Evolutionary conservation across 148 eudicot species (phyloP), one percentile per base, ranked within the genome.

Genomic region (Chenopodium formosanum): DNA sequence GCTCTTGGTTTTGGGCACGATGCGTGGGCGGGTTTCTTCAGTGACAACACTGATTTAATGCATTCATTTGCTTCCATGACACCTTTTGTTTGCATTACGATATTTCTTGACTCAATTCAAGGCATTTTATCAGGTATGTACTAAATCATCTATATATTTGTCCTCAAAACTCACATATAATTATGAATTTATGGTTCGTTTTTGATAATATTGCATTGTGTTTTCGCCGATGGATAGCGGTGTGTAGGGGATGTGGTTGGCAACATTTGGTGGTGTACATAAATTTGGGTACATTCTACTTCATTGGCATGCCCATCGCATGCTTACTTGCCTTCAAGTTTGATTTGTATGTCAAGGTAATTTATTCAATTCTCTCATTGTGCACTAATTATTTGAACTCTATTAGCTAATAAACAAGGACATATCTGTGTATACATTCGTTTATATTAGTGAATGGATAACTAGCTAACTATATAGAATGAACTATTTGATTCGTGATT

Each of bases 231-330:
- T 34, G 37, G 0, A 34, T 85, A 94, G 98, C 95, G 74, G 98
- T 90, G 85, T 90, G 92, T 46, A 89, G 98, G 87, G 97, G 97
- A 53, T 91, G 97, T 48, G 97, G 98, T 8, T 94, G 98, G 95
- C 97, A 94, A 81, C 92, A 93, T 60, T 81, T 90, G 80, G 94
- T 88, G 1, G 84, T 88, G 78, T 88, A 74, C 84, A 88, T 91
- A 73, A 94, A 91, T 81, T 79, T 94, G 79, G 92, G 84, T 52
- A 86, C 91, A 48, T 91, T 86, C 76, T 94, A 92, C 56, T 40
- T 88, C 34, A 76, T 94, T 71, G 98, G 97, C 83, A 91, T 91
- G 94, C 93, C 94, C 9, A 83, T 92, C 16, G 89, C 97, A 9
- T 76, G 77, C n/a, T 25, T 91, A 4, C 91, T 92, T n/a, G 92